These are phyloP conservation scores for Rutstroemia sydowiana DNA, from an alignment of 2,329 filamentous ascomycete species.

Conservation along the genomic window DNA sequence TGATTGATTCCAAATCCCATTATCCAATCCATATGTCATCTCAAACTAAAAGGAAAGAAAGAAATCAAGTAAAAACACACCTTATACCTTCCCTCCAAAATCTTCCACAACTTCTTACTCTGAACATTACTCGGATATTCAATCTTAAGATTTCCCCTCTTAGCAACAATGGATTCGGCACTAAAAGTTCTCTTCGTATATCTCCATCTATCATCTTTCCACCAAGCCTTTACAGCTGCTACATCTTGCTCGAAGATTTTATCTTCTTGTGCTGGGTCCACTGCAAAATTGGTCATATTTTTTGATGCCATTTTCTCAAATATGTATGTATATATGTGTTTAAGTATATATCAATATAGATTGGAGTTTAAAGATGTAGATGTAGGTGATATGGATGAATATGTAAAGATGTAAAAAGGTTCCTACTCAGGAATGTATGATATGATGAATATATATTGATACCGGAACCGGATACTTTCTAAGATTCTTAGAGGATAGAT, in stretches of 20 bases:
- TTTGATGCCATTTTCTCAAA: slow-evolving; percentile 27
- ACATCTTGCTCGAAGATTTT: slow-evolving; percentile 63
- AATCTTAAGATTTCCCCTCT: slow-evolving; percentile 85
- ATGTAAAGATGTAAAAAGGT: too few relatives aligned
- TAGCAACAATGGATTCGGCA: slow-evolving; percentile 92
- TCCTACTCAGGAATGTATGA: too few relatives aligned
- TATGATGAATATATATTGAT: too few relatives aligned
- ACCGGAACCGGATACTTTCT: too few relatives aligned
- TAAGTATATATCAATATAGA: background rate
- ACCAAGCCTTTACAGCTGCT: slow-evolving; percentile 86
- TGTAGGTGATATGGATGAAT: too few relatives aligned
- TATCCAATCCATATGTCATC: slow-evolving; percentile 12
- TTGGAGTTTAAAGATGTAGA: too few relatives aligned
- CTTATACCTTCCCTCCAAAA: slow-evolving; percentile 79
- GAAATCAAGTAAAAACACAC: slow-evolving; percentile 37
- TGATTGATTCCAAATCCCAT: too few relatives aligned
- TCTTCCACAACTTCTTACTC: slow-evolving; percentile 91
- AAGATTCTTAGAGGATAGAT: too few relatives aligned
- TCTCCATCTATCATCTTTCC: slow-evolving; percentile 85
- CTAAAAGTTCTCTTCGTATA: slow-evolving; percentile 90
- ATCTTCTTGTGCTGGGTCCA: slow-evolving; percentile 51
- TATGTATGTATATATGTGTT: background rate
- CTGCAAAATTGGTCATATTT: slow-evolving; percentile 52
- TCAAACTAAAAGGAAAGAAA: background rate
- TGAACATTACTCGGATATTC: slow-evolving; percentile 84